phyloP scores from a whole-genome alignment of 2,329 filamentous ascomycete species.

The Tolypocladium tropicale region DNA sequence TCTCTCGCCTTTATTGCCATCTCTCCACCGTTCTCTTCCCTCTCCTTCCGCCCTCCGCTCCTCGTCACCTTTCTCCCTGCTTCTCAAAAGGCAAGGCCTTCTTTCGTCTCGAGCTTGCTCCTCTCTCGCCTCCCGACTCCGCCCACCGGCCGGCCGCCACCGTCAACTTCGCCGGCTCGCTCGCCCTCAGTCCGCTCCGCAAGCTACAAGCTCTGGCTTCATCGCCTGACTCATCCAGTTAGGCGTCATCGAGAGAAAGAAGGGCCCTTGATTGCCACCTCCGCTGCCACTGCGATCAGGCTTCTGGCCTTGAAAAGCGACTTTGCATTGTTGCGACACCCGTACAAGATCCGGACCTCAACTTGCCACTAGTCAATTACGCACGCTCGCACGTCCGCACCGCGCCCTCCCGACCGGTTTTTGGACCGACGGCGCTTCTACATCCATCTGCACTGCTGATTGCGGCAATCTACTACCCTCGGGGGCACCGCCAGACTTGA shows the following conservation, averaged over 20 bases:
- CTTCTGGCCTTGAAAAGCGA: background rate
- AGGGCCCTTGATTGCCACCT: constrained; percentile 8
- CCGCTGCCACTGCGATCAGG: background rate
- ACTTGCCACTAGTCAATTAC: background rate
- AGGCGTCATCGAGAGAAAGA: constrained; percentile 22
- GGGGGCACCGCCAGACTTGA: background rate
- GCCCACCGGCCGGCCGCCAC: constrained; percentile 3
- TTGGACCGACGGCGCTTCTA: background rate
- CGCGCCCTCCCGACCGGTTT: background rate
- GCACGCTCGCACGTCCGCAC: background rate
- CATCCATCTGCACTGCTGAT: background rate
- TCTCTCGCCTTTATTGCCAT: constrained; percentile 12
- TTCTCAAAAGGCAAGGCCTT: constrained; percentile 20
- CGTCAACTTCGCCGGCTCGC: constrained; percentile 12
- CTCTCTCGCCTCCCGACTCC: background rate
- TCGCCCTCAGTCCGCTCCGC: constrained; percentile 9
- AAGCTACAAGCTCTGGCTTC: constrained; percentile 7
- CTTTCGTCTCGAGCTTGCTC: constrained; percentile 24
- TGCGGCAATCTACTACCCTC: background rate
- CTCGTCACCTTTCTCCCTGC: constrained; percentile 5
- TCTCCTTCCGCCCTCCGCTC: constrained; percentile 14
- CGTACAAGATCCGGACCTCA: background rate
- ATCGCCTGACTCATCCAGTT: constrained; percentile 10
- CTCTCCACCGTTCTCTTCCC: constrained; percentile 13
- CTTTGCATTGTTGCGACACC: background rate